Base-by-base conservation (phyloP, 257 asterid genomes). In the Solanum tarijense region DNA sequence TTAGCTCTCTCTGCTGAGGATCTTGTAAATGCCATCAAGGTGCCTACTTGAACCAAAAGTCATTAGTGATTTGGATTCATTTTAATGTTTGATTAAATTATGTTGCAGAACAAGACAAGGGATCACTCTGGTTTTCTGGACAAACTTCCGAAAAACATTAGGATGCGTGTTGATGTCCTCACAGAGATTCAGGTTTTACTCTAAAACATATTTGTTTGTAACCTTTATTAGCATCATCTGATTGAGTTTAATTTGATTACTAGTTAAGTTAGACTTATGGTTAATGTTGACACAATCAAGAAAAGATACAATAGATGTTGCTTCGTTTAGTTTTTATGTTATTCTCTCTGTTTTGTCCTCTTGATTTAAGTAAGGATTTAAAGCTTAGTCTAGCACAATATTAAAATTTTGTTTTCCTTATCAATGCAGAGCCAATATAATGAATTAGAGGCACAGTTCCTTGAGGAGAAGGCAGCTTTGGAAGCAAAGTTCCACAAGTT, bases 401-500 rank as follows among this genome's bases (percentile, higher is more conserved):
- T 12, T 14, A 13, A 78, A 27, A 13, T n/a, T 76, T 76, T 12
- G 12, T 39, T 39, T 39, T 38, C 35, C 83, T 76, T 41, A 2
- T 29, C 31, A 29, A 29, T 29, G 31, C 95, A 94, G 98, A 60
- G 89, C 21, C 90, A 92, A 69, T 95, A 94, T 86, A 93, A 94
- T 90, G 95, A 90, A 25, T 83, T 93, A 85, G 96, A 94, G 90
- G 95, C 94, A 29, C 92, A 93, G 18, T 92, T 91, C 87, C 89
- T 90, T 8, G 93, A 94, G 89, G 98, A 94, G 86, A 92, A 92
- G 87, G 94, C 96, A 34, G 91, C 91, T 6, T 94, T 94, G 82
- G 96, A 94, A 90, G 94, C 94, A 78, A 94, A 91, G 89, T 94
- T 94, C 88, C 96, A 94, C 69, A 94, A 92, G 90, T 88, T 93